Percentiles rank a stretch among this genome's conserved stretches.
Conservation (phyloP, 2,329 filamentous ascomycete species). For the Periconia sp. region DNA sequence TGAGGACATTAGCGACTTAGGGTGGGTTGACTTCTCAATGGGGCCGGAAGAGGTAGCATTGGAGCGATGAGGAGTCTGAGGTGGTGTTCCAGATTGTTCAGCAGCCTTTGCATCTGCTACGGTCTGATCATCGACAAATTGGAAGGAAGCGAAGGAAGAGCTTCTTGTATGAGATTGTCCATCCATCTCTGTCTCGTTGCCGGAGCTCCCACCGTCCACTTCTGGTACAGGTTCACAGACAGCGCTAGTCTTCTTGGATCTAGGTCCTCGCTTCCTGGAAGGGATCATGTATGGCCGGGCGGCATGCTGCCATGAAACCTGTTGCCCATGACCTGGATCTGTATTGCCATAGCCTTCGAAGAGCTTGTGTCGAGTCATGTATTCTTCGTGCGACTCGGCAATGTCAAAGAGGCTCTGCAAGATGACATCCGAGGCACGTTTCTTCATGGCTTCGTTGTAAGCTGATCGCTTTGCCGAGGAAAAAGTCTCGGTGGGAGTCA, state of each 20-base stretch:
- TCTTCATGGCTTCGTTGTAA: slow-evolving; percentile 34
- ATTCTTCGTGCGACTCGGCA: slow-evolving; percentile 36
- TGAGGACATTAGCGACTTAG: not conserved
- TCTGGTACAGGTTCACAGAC: not conserved
- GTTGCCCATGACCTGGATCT: slow-evolving; percentile 27
- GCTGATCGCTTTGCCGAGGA: slow-evolving; percentile 30
- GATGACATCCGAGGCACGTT: slow-evolving; percentile 29
- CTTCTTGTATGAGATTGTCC: too few species aligned
- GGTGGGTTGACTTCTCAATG: too few species aligned
- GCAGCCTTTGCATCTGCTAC: too few species aligned
- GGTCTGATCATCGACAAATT: too few species aligned
- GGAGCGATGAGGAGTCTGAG: too few species aligned
- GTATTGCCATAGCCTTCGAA: slow-evolving; percentile 26
- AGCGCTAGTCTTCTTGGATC: too few species aligned
- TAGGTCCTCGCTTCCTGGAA: not conserved
- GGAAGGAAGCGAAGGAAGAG: too few species aligned
- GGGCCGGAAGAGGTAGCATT: too few species aligned
- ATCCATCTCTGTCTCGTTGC: slow-evolving; percentile 31
- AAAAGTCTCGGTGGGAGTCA: slow-evolving; percentile 28
- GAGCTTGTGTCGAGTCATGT: slow-evolving; percentile 29
- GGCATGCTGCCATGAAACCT: slow-evolving; percentile 28
- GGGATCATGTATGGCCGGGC: slow-evolving; percentile 15
- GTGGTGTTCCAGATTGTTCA: too few species aligned
- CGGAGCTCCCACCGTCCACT: slow-evolving; percentile 19
- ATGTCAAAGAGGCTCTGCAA: slow-evolving; percentile 36